These are phyloP conservation scores for Limnanthes douglasii DNA, from an alignment of 345 rosid species.

Conservation along the genomic window DNA sequence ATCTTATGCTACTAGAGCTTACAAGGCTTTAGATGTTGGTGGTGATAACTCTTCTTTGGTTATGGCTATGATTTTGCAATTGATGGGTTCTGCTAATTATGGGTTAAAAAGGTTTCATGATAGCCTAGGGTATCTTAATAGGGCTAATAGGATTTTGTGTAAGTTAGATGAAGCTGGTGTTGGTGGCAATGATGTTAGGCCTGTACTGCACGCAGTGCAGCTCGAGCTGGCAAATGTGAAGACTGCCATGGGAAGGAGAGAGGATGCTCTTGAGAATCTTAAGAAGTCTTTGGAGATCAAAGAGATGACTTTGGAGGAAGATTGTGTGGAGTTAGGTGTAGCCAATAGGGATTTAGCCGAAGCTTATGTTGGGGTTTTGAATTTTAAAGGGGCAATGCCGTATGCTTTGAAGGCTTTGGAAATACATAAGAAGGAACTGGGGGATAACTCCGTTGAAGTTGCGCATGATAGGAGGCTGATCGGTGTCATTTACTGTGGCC, in stretches of 20 bases:
- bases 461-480: constrained; percentile 75
- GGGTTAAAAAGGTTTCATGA: constrained; percentile 62
- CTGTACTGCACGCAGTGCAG: constrained; percentile 61
- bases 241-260: constrained; percentile 84
- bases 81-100: constrained; percentile 64
- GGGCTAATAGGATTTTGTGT: constrained; percentile 52
- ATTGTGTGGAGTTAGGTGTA: constrained; percentile 64
- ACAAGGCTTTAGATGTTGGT: constrained; percentile 33
- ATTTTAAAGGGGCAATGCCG: constrained; percentile 73
- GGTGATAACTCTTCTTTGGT: constrained; percentile 34
- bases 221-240: constrained; percentile 75
- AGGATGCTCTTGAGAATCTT: constrained; percentile 72
- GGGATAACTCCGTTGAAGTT: constrained; percentile 72
- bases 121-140: constrained; percentile 62
- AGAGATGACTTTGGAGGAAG: constrained; percentile 50
- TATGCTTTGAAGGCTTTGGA: constrained; percentile 57
- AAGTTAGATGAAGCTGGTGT: constrained; percentile 40
- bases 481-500: constrained; percentile 79
- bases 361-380: constrained; percentile 69
- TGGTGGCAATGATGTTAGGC: constrained; percentile 38
- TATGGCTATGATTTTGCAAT: constrained; percentile 63
- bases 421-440: constrained; percentile 54
- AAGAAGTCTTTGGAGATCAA: constrained; percentile 71
- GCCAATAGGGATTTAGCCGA: constrained; percentile 64
- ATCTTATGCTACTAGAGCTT: constrained; percentile 51